Base-by-base conservation (phyloP, 1,139 yeast species). In the Candida mesenterica region DNA sequence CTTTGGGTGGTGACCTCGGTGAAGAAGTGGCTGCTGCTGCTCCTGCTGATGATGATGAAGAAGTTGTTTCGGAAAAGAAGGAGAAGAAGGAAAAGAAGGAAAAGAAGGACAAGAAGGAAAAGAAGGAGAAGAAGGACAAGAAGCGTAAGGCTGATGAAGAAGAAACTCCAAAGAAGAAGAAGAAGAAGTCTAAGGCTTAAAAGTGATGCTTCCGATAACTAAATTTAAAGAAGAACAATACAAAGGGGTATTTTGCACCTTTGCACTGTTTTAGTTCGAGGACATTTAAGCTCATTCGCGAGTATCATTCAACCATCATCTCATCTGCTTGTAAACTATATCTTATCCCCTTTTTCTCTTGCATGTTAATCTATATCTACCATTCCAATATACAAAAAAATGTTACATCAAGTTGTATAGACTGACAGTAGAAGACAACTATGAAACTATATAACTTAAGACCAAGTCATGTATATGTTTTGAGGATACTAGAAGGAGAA, bases 111-210 rank as follows among this genome's bases (percentile, higher is more conserved):
- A 30, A 48, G 41, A 32, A 46, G 73, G 68, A 71, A 61, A 72
- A 79, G 75, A 48, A 66, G 74, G 59, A 71, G 71, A 46, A 72
- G 75, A 48, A 70, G 77, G 62, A 71, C 75, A 48, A 75, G 76
- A 51, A 72, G 78, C 72, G 75, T 43, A 65, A 62, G 17, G 71
- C 70, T 39, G 75, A 73, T 32, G 72, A 67, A 46, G 75, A 65
- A 31, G 76, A 65, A 31, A 30, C 45, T 18, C 45, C 47, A 32
- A 43, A 43, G 44, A 47, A 48, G 48, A 48, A 48, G 47, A 45
- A 46, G 49, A 45, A 45, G 40, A 48, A 48, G 52, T 48, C 52
- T 22, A 48, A 48, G 48, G 50, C 46, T 38, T 48, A 48, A 25
- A 25, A 13, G 22, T 9, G 22, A 19, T 19, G 22, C 9, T 9